Percentiles rank a stretch among this genome's conserved stretches.
These are phyloP conservation scores for Verticillium nonalfalfae DNA, from an alignment of 2,329 filamentous ascomycete species.

Conservation along the genomic window DNA sequence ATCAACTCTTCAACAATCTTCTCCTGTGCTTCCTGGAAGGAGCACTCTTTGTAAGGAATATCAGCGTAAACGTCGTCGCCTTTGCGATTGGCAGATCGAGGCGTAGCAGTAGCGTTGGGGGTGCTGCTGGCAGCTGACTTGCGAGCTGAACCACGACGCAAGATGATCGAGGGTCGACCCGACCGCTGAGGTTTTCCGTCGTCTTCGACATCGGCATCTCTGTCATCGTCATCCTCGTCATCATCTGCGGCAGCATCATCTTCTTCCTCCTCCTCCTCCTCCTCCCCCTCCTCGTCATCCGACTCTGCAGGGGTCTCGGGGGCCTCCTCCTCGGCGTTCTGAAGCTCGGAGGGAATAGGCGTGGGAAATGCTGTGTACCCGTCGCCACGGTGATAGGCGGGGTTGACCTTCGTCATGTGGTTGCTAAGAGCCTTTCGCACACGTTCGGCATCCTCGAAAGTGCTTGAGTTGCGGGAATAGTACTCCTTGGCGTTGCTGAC, in stretches of 20 bases:
- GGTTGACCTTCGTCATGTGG: conserved; percentile 81
- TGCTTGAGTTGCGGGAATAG: conserved; percentile 64
- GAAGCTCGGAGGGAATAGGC: conserved; percentile 54
- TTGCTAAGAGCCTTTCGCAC: conserved; percentile 82
- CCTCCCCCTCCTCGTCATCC: conserved; percentile 1
- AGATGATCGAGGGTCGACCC: conserved; percentile 24
- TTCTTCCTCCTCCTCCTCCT: conserved; percentile 12
- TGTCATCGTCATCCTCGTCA: conserved; percentile 18
- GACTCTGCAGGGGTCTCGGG: conserved; percentile 4
- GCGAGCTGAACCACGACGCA: conserved; percentile 22
- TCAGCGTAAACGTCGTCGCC: conserved; percentile 40
- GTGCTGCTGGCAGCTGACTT: conserved; percentile 14
- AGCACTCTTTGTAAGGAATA: conserved; percentile 62
- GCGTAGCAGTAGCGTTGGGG: conserved; percentile 20
- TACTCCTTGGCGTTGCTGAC: conserved; percentile 82
- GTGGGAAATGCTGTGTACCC: conserved; percentile 68
- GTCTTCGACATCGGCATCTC: conserved; percentile 19
- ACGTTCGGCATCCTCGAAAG: conserved; percentile 80
- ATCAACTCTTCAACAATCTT: conserved; percentile 74
- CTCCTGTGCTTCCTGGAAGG: conserved; percentile 80
- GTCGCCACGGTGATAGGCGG: conserved; percentile 61
- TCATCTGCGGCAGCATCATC: conserved; percentile 19
- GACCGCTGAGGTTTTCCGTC: conserved; percentile 19
- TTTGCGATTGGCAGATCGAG: conserved; percentile 38
- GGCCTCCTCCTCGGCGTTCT: not conserved